Evolutionary conservation across 2,329 filamentous ascomycete species (phyloP), one percentile per base, ranked within the genome.

Genomic region (Lachnellula cervina): DNA sequence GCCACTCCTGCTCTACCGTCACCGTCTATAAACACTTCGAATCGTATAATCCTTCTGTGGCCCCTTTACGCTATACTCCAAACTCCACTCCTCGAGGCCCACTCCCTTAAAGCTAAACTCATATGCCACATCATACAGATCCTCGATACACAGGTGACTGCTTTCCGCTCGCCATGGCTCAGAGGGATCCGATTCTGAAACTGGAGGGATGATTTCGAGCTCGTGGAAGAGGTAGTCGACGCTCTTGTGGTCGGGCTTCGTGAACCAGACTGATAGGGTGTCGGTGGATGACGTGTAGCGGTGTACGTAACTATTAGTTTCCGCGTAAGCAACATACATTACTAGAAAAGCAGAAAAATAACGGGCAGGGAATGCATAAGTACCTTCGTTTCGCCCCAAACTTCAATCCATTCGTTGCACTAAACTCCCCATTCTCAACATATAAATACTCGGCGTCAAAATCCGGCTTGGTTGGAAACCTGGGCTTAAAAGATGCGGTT

Each of bases 221-320:
- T 85, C 80, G 64, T 91, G 88, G 69, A 92, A 93, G 19, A 91
- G 73, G 60, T 90, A 88, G 66, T 90, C 88, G 0, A 85, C 84
- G 14, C 77, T 77, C 53, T 75, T 75, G 16, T 76, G 71, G 60
- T 89, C 84, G 1, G 80, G 76, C 60, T 84, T 83, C 40, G 83
- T 83, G 63, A 91, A 91, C 88, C 88, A 92, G 1, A 88, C 83
- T 57, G 82, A 87, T 21, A 92, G 73, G 28, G 69, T 70, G 64
- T 90, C 87, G 1, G 66, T 9, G 55, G 53, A 63, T 60, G 86
- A 83, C 45, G 82, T 75, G 64, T 90, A 91, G 0, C 88, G 80
- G 76, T 88, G 91, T 1, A 89, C 77, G 64, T 92, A 92, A 11
- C 87, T 80, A 21, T 84, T 2, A 21, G 25, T 11, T 32, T 32